phyloP scores from a whole-genome alignment of 805 yeast genomes.

The Diddensiella caesifluorescens region DNA sequence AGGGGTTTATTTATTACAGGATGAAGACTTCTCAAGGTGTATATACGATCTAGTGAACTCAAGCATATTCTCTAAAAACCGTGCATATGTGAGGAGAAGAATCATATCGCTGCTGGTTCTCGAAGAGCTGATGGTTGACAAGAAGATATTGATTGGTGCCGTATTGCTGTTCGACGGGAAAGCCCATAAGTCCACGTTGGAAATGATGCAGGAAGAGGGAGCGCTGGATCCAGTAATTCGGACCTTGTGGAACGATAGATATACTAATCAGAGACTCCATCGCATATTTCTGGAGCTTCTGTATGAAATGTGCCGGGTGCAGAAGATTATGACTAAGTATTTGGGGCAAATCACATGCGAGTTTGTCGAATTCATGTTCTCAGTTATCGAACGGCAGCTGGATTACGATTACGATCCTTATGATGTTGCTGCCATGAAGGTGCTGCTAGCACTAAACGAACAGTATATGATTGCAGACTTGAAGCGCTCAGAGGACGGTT shows the following conservation, averaged over 20 bases:
- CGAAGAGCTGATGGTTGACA: constrained; percentile 17
- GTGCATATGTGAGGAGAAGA: constrained; percentile 38
- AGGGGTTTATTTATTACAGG: constrained; percentile 21
- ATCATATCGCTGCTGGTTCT: constrained; percentile 35
- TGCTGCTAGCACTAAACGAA: constrained; percentile 73
- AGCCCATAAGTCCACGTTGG: constrained; percentile 38
- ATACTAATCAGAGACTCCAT: constrained; percentile 36
- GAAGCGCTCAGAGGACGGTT: constrained; percentile 5
- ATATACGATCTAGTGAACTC: constrained; percentile 44
- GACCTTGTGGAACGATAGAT: constrained; percentile 37
- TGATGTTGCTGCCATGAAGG: constrained; percentile 63
- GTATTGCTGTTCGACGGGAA: constrained; percentile 43
- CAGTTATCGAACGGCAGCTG: constrained; percentile 37
- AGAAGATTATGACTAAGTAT: constrained; percentile 41
- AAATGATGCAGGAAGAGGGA: constrained; percentile 45
- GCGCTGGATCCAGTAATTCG: constrained; percentile 46
- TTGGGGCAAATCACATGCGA: constrained; percentile 39
- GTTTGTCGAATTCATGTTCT: constrained; percentile 46
- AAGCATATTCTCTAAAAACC: constrained; percentile 49
- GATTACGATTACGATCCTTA: constrained; percentile 41
- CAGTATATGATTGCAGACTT: constrained; percentile 66
- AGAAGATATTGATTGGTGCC: constrained; percentile 41
- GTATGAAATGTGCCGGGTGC: constrained; percentile 50
- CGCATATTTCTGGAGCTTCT: constrained; percentile 47
- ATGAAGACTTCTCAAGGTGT: constrained; percentile 38